Conservation (phyloP, 129 eudicot species). For the Centaurea solstitialis region DNA sequence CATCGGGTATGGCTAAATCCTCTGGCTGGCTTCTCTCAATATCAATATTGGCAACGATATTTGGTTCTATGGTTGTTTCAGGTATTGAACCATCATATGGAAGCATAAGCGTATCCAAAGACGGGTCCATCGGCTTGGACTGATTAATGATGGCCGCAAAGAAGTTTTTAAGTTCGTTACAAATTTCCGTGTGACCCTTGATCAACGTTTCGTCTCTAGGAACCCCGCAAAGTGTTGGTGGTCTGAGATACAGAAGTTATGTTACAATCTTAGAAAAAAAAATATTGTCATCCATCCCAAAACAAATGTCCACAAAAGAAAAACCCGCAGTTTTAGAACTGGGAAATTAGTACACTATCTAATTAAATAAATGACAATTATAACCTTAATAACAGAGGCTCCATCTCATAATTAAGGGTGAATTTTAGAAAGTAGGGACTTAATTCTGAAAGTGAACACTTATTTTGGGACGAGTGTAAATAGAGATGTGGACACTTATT, state of each 20-base stretch:
- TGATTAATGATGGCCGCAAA: slow-evolving; percentile 86
- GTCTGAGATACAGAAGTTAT: slow-evolving; percentile 41
- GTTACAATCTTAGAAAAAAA: neutral
- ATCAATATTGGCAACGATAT: slow-evolving; percentile 10
- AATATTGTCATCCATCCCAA: neutral
- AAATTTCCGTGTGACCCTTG: slow-evolving; percentile 70
- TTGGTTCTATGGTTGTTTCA: slow-evolving; percentile 30
- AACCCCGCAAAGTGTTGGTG: slow-evolving; percentile 90
- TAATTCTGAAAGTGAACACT: neutral
- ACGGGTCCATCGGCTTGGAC: slow-evolving; percentile 61
- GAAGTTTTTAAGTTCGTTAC: slow-evolving; percentile 63
- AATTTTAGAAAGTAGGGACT: neutral
- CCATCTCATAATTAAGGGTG: neutral
- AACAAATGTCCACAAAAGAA: neutral
- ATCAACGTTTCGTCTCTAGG: slow-evolving; percentile 86
- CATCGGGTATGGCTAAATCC: slow-evolving; percentile 27
- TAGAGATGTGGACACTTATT: neutral
- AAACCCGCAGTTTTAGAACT: neutral
- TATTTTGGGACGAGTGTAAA: neutral
- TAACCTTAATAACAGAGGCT: neutral
- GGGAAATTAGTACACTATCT: neutral
- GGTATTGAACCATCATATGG: slow-evolving; percentile 33
- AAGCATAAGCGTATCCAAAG: slow-evolving; percentile 31
- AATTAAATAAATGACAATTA: neutral
- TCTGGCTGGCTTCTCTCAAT: slow-evolving; percentile 34